These are phyloP conservation scores for Herpetomonas muscarum DNA, from an alignment of 208 protist genomes.

Conservation along the genomic window DNA sequence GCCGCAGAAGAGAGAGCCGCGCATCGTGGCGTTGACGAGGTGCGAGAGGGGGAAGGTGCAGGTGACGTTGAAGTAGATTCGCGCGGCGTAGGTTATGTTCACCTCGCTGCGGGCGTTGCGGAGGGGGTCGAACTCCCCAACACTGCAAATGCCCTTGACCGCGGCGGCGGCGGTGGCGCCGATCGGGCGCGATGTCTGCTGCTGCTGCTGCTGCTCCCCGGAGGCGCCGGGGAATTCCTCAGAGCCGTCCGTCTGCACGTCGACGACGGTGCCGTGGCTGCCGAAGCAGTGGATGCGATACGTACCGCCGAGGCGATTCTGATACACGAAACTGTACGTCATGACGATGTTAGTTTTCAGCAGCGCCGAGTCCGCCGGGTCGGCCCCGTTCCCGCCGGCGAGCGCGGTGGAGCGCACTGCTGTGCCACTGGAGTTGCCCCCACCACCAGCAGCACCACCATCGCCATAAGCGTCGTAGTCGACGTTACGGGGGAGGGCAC, in stretches of 20 bases:
- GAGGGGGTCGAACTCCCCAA: neutral
- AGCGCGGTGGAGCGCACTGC: too few relatives aligned
- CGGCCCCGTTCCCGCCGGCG: neutral
- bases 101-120: conserved; percentile 8
- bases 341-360: neutral
- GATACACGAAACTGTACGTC: conserved; percentile 13
- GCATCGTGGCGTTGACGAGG: conserved; percentile 6
- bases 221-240: neutral
- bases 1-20: conserved; percentile 20
- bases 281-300: conserved; percentile 40
- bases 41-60: conserved; percentile 22
- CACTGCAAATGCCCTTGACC: neutral
- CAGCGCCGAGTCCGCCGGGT: neutral
- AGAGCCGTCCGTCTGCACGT: conserved; percentile 12
- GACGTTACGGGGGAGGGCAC: neutral
- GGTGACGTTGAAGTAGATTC: conserved; percentile 21
- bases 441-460: too few relatives aligned
- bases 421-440: too few relatives aligned
- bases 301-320: conserved; percentile 12
- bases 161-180: too few relatives aligned
- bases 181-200: neutral
- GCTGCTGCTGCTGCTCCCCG: neutral
- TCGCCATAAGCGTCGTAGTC: too few relatives aligned
- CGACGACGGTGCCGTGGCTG: conserved; percentile 15
- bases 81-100: neutral